Percentiles rank a stretch among this genome's conserved stretches.
Evolutionary conservation across 371 early-diverging fungal genomes (phyloP).

Genomic region (Chytridiales sp.): DNA sequence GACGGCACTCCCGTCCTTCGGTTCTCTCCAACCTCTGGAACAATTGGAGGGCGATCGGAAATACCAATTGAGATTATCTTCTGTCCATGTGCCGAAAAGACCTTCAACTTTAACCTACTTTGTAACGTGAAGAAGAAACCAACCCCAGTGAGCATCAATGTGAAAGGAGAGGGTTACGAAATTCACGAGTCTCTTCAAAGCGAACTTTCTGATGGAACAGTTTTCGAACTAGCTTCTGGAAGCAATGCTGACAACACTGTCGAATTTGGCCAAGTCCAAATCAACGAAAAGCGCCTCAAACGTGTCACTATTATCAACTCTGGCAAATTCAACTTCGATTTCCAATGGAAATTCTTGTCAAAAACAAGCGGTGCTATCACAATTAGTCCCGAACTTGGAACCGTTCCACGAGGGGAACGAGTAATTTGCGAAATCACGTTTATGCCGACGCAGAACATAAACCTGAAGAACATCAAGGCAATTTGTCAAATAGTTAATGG

Average conservation of each 20-base stretch:
- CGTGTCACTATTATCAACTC: slow-evolving; percentile 48
- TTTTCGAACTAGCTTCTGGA: slow-evolving; percentile 32
- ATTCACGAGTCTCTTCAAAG: slow-evolving; percentile 48
- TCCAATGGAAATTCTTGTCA: slow-evolving; percentile 40
- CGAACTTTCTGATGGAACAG: slow-evolving; percentile 44
- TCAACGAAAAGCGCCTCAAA: slow-evolving; percentile 50
- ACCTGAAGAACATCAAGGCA: slow-evolving; percentile 38
- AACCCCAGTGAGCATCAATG: slow-evolving; percentile 50
- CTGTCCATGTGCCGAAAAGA: slow-evolving; percentile 49
- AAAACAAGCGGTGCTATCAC: slow-evolving; percentile 28
- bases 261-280: slow-evolving; percentile 55
- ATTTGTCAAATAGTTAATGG: slow-evolving; percentile 54
- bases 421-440: slow-evolving; percentile 47
- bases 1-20: slow-evolving; percentile 41
- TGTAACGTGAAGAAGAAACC: slow-evolving; percentile 54
- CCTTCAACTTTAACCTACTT: slow-evolving; percentile 50
- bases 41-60: slow-evolving; percentile 43
- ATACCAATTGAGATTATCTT: slow-evolving; percentile 48
- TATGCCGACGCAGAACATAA: slow-evolving; percentile 27
- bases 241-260: slow-evolving; percentile 35
- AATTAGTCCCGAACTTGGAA: slow-evolving; percentile 51
- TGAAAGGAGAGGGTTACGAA: slow-evolving; percentile 58
- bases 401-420: slow-evolving; percentile 46
- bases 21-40: slow-evolving; percentile 47
- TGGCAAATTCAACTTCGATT: slow-evolving; percentile 57